These are phyloP conservation scores for Parafenestella ontariensis DNA, from an alignment of 2,329 filamentous ascomycete genomes.

Conservation along the genomic window DNA sequence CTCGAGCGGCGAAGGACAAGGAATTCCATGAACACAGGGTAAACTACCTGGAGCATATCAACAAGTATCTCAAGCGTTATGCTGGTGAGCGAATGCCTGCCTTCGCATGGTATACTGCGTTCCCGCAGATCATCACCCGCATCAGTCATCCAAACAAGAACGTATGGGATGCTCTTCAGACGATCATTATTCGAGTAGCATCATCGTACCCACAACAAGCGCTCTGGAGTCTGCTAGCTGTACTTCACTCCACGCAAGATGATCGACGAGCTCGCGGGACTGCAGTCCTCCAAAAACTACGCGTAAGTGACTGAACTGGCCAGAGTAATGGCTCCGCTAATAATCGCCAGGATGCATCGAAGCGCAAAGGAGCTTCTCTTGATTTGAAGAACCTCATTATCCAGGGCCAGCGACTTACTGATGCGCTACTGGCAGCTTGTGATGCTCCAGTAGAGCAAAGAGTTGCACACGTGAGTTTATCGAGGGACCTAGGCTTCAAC, in stretches of 20 bases:
- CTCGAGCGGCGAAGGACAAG: conserved; percentile 34
- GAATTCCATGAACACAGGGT: conserved; percentile 40
- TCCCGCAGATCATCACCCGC: conserved; percentile 94
- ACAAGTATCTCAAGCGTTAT: conserved; percentile 81
- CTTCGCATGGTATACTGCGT: conserved; percentile 80
- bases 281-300: conserved; percentile 51
- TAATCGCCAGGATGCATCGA: conserved; percentile 58
- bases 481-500: conserved; percentile 80
- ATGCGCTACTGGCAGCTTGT: conserved; percentile 81
- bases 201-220: conserved; percentile 87
- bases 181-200: conserved; percentile 87
- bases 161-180: conserved; percentile 78
- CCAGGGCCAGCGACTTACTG: conserved; percentile 81
- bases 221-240: conserved; percentile 87
- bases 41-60: conserved; percentile 41
- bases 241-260: conserved; percentile 79
- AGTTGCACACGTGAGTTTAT: conserved; percentile 75
- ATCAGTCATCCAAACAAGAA: conserved; percentile 84
- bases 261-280: conserved; percentile 68
- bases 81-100: conserved; percentile 70
- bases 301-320: conserved; percentile 28
- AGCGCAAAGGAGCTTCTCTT: conserved; percentile 59
- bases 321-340: conserved; percentile 36
- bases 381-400: conserved; percentile 77
- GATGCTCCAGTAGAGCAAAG: conserved; percentile 78